Percentiles rank a stretch among this genome's conserved stretches.
Conservation (phyloP, 441 rosid genomes). For the Pelargonium myrrhifolium region DNA sequence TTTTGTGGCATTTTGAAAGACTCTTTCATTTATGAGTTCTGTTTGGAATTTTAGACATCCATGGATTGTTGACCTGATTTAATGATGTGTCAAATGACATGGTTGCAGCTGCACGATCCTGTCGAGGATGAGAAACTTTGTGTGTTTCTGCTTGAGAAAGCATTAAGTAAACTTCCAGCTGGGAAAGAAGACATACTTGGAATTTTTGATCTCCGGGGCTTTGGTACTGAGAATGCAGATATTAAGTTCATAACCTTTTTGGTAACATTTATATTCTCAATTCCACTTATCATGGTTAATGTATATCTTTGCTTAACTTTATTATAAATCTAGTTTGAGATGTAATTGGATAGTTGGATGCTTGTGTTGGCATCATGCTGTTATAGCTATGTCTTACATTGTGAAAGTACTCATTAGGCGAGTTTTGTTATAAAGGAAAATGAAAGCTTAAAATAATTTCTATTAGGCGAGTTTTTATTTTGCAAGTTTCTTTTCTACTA, state of each 20-base stretch:
- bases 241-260: conserved; percentile 64
- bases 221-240: conserved; percentile 60
- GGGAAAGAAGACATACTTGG: conserved; percentile 74
- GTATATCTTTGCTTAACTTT: background rate
- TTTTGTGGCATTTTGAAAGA: background rate
- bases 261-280: conserved; percentile 36
- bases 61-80: conserved; percentile 15
- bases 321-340: background rate
- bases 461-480: too few relatives aligned
- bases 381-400: background rate
- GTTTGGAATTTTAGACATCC: background rate
- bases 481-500: background rate
- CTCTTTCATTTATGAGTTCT: background rate
- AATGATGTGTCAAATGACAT: conserved; percentile 10
- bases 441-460: background rate
- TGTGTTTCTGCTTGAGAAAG: conserved; percentile 63
- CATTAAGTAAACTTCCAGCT: conserved; percentile 62
- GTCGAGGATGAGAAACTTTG: conserved; percentile 73
- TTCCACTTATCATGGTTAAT: conserved; percentile 7
- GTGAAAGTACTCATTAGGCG: background rate
- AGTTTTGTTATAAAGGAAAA: background rate
- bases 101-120: conserved; percentile 52
- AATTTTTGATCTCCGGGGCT: conserved; percentile 70
- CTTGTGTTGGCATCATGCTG: conserved; percentile 4
- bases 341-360: background rate